Conservation (phyloP, 2,329 filamentous ascomycete species). For the Fusarium multiceps region DNA sequence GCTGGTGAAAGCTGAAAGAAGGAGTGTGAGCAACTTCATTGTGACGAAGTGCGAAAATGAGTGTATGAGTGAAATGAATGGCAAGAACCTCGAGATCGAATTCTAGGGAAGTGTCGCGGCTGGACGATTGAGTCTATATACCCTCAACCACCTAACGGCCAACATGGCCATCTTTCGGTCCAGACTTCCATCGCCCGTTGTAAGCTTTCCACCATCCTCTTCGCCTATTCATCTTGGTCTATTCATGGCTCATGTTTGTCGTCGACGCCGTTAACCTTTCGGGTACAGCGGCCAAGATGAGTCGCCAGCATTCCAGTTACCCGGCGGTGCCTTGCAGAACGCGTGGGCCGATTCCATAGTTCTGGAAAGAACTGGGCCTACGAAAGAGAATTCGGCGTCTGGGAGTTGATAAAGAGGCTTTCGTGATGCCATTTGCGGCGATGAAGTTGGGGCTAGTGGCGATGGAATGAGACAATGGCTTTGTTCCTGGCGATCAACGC, state of each 20-base stretch:
- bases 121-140: conserved; percentile 19
- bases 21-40: conserved; percentile 45
- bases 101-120: neutral
- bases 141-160: neutral
- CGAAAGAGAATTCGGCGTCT: accelerated
- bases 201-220: neutral
- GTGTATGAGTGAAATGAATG: conserved; percentile 13
- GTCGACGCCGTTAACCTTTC: conserved; percentile 29
- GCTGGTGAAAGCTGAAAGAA: conserved; percentile 50
- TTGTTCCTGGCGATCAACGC: conserved; percentile 21
- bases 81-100: neutral
- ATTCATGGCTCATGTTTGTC: neutral
- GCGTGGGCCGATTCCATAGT: neutral
- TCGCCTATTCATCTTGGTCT: neutral
- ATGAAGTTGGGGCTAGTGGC: neutral
- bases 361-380: neutral
- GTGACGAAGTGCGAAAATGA: conserved; percentile 14
- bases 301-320: conserved; percentile 20
- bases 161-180: neutral
- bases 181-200: neutral
- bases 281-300: neutral
- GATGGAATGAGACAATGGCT: conserved; percentile 21
- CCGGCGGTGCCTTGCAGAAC: neutral
- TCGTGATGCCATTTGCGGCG: conserved; percentile 23
- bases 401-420: conserved; percentile 3